A percentile compares a stretch with the other conserved stretches of the same genome.
Conservation (phyloP, 495 filamentous ascomycete genomes). For the Collariella sp. region DNA sequence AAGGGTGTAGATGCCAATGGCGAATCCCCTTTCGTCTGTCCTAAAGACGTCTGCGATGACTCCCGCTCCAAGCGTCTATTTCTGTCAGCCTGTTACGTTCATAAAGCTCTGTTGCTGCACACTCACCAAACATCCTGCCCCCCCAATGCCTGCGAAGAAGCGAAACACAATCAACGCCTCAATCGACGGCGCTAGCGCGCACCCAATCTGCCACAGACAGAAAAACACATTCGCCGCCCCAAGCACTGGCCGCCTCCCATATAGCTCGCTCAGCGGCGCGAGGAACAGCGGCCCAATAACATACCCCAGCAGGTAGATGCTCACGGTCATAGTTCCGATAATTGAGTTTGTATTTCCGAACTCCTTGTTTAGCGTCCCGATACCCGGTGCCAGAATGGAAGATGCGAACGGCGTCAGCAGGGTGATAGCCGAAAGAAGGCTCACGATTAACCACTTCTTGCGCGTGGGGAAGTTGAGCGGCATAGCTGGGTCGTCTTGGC, state of each 20-base stretch:
- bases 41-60: constrained; percentile 52
- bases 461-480: constrained; percentile 56
- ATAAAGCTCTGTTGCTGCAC: background rate
- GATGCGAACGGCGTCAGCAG: constrained; percentile 56
- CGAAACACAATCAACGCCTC: constrained; percentile 53
- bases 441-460: constrained; percentile 64
- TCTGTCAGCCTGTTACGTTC: background rate
- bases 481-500: constrained; percentile 59
- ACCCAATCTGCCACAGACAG: constrained; percentile 60
- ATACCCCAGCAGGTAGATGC: constrained; percentile 39
- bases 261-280: constrained; percentile 66
- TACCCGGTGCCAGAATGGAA: constrained; percentile 57
- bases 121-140: constrained; percentile 26
- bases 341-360: constrained; percentile 39
- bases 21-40: constrained; percentile 46
- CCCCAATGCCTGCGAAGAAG: constrained; percentile 47
- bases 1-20: constrained; percentile 45
- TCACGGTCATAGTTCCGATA: constrained; percentile 32
- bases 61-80: constrained; percentile 42
- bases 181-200: constrained; percentile 55
- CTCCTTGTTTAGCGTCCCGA: constrained; percentile 43
- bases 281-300: constrained; percentile 45
- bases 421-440: constrained; percentile 39
- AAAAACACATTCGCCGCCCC: constrained; percentile 58
- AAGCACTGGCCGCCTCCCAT: constrained; percentile 56